Evolutionary conservation across 2,329 filamentous ascomycete genomes (phyloP), one percentile per base, ranked within the genome.

Genomic region (Thielaviopsis cerberus): DNA sequence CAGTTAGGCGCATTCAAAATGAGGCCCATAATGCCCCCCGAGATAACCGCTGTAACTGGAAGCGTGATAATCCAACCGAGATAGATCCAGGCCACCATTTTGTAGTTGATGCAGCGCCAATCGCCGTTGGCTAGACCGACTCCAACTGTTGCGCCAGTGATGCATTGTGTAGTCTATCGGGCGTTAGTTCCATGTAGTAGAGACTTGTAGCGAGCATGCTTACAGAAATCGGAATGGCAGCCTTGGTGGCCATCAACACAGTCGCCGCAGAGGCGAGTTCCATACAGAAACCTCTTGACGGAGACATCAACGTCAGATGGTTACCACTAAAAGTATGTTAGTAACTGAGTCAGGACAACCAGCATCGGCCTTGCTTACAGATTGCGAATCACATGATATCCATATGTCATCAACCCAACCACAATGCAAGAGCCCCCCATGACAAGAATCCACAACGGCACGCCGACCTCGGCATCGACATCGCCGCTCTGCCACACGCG

Each of bases 351-450:
- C n/a, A 25, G 6, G 5, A 6, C 13, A 1, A 41, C 20, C 17
- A 22, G 7, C 22, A 51, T n/a, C 7, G 54, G 22, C n/a, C n/a
- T n/a, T 0, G 37, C 56, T 53, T 27, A 59, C 58, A 79, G 71
- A 53, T 74, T 74, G 55, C 75, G 72, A 75, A 80, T 80, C 64
- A 82, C 80, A 64, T 82, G 79, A 67, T 81, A 82, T 7, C 80
- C 79, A 63, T 80, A 82, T 10, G 77, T 80, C 68, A 76, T 71
- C 60, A 82, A 70, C n/a, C 79, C 79, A n/a, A 80, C 65, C 51
- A 75, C 74, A 25, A 80, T 75, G 53, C 70, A 68, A 0, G 69
- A 66, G 59, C 74, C 74, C 17, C 75, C 73, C 27, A 75, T 71
- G 54, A 72, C 71, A 13, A 78, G 67, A 59, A 77, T 69, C 74